These are phyloP conservation scores for Mycena venus DNA, from an alignment of 768 basidiomycete species.

Conservation along the genomic window DNA sequence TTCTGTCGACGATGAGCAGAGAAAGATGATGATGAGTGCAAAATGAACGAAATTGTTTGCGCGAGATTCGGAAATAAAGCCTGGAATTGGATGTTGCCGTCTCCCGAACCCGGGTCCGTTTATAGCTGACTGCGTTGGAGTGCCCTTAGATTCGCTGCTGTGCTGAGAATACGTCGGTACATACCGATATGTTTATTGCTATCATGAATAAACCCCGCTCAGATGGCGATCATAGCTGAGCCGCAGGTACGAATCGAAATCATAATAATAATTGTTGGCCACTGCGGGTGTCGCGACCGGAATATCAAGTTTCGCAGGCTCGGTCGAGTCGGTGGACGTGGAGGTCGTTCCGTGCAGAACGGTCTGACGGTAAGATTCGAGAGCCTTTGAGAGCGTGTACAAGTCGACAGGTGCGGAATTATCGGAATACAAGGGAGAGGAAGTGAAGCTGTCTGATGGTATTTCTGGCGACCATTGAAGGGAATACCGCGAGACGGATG, in stretches of 20 bases:
- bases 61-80: not conserved
- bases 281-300: not conserved
- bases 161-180: not conserved
- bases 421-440: not conserved
- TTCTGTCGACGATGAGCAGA: slow-evolving; percentile 2
- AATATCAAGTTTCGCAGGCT: not conserved
- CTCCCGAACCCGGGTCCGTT: not conserved
- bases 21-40: not conserved
- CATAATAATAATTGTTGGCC: not conserved
- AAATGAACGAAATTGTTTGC: not conserved
- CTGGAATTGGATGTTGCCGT: not conserved
- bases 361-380: slow-evolving; percentile 1
- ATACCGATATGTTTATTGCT: not conserved
- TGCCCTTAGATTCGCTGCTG: not conserved
- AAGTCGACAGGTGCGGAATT: not conserved
- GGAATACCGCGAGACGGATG: slow-evolving; percentile 1
- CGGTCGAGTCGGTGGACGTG: not conserved
- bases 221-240: slow-evolving; percentile 11
- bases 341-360: not conserved
- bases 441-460: not conserved
- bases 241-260: slow-evolving; percentile 26
- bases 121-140: not conserved
- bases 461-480: not conserved
- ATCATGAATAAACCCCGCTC: slow-evolving; percentile 5
- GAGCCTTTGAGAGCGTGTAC: not conserved